These are phyloP conservation scores for Quercus berberidifolia DNA, from an alignment of 306 rosid species.

Conservation along the genomic window DNA sequence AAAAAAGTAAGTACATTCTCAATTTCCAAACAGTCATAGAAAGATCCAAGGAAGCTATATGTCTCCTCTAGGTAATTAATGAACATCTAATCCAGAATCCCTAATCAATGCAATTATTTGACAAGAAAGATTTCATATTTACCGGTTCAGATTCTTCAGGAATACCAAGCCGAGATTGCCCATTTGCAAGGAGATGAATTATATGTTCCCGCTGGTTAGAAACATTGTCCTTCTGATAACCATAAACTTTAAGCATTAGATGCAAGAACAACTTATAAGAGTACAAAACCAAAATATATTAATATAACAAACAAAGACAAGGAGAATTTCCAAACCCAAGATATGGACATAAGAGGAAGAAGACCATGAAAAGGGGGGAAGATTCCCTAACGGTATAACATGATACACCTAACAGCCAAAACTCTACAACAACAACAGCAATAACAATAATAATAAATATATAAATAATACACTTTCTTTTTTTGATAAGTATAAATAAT, in stretches of 20 bases:
- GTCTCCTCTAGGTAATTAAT: neutral
- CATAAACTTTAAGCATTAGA: conserved; percentile 19
- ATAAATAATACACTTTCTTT: neutral
- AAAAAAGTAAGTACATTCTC: neutral
- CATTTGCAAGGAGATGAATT: conserved; percentile 87
- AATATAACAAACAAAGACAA: neutral
- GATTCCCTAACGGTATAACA: neutral
- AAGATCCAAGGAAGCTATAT: neutral
- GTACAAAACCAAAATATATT: neutral
- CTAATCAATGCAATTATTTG: neutral
- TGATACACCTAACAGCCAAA: neutral
- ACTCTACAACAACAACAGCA: neutral
- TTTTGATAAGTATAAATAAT: too few relatives aligned
- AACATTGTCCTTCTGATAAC: conserved; percentile 80
- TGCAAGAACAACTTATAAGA: neutral
- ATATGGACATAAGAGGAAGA: neutral
- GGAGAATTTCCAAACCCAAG: neutral
- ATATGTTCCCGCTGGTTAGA: conserved; percentile 88
- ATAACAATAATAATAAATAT: neutral
- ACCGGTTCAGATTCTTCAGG: conserved; percentile 76
- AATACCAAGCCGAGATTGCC: conserved; percentile 75
- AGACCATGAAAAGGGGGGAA: neutral
- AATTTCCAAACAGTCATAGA: neutral
- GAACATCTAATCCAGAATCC: neutral
- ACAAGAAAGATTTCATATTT: conserved; percentile 25